These are phyloP conservation scores for Nyctanthes arbortristis DNA, from an alignment of 257 asterid species.

Conservation along the genomic window DNA sequence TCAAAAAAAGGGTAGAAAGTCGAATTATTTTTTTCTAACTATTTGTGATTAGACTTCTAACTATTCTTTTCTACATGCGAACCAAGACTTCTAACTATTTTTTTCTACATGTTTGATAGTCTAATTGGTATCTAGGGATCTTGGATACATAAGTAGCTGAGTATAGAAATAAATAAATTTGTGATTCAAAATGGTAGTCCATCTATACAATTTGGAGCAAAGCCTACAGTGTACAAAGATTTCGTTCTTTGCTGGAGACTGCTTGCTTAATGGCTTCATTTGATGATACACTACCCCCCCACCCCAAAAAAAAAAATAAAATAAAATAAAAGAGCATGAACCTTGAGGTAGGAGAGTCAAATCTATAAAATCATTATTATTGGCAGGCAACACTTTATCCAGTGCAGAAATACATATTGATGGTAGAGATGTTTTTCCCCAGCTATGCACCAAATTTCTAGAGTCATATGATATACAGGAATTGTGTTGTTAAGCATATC, in stretches of 20 bases:
- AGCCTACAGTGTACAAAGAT: not conserved
- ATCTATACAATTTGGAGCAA: not conserved
- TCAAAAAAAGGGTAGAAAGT: too few relatives aligned
- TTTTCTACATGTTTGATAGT: conserved; percentile 18
- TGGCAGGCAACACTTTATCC: not conserved
- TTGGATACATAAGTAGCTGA: conserved; percentile 4
- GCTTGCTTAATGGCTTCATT: not conserved
- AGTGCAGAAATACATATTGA: not conserved
- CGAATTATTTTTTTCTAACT: too few relatives aligned
- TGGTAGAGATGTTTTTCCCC: not conserved
- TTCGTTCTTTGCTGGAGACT: not conserved
- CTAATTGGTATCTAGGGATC: conserved; percentile 7
- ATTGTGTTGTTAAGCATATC: not conserved
- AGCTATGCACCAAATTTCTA: not conserved
- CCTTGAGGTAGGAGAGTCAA: not conserved
- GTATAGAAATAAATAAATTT: not conserved
- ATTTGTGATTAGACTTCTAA: too few relatives aligned
- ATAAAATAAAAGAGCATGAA: too few relatives aligned
- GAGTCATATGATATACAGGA: not conserved
- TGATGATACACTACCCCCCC: too few relatives aligned
- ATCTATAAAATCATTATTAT: not conserved
- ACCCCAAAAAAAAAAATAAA: too few relatives aligned
- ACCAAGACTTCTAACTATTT: conserved; percentile 8
- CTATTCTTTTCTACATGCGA: too few relatives aligned
- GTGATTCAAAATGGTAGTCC: not conserved